Conservation (phyloP, 306 rosid genomes). For the Boehmeria nivea region DNA sequence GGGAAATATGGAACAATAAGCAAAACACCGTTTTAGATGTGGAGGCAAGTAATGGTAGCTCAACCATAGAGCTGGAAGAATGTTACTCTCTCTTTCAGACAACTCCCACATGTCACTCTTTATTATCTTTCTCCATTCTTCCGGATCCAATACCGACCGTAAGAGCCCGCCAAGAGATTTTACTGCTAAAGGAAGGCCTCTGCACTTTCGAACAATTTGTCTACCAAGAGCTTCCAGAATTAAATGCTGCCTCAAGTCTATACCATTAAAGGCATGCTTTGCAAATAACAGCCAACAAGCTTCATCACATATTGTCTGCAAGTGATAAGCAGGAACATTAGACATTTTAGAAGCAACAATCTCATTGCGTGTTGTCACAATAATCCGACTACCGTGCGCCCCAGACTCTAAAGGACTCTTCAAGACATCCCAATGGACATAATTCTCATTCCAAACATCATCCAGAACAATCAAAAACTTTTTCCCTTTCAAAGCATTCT, state of each 20-base stretch:
- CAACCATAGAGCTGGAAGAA: constrained; percentile 23
- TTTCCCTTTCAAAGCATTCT: neutral
- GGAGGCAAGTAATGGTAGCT: constrained; percentile 7
- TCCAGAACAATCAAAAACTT: constrained; percentile 17
- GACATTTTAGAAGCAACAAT: constrained; percentile 15
- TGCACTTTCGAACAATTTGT: constrained; percentile 22
- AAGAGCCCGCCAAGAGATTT: constrained; percentile 33
- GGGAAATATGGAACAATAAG: constrained; percentile 28
- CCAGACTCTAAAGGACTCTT: neutral
- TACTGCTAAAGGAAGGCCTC: constrained; percentile 29
- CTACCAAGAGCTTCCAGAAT: neutral
- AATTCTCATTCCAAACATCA: constrained; percentile 21
- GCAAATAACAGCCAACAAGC: constrained; percentile 20
- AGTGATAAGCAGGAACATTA: neutral
- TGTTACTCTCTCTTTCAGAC: neutral
- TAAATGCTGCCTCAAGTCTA: neutral
- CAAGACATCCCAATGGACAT: neutral
- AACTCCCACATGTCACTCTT: constrained; percentile 22
- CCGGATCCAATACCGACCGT: neutral
- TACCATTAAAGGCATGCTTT: constrained; percentile 1
- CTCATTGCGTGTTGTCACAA: constrained; percentile 15
- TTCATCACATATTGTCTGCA: constrained; percentile 4
- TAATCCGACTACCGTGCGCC: constrained; percentile 1
- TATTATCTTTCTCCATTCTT: constrained; percentile 16
- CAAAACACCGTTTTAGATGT: constrained; percentile 31